Base-by-base conservation (phyloP, 805 yeast species). In the Kuraishia floccosa region DNA sequence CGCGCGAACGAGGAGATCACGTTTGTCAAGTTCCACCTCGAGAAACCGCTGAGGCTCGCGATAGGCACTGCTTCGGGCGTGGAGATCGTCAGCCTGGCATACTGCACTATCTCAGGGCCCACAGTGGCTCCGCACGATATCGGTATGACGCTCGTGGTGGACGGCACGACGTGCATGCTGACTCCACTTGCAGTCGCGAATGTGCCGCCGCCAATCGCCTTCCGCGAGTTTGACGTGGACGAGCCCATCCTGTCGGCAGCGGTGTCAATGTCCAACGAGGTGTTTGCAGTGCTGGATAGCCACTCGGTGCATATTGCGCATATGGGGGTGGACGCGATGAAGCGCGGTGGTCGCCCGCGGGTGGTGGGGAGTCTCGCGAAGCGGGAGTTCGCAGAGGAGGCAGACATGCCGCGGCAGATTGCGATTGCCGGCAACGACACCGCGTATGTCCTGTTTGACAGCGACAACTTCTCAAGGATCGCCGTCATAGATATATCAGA, bases 131-230 rank as follows among this genome's bases (percentile, higher is more conserved):
- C 93, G 1, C 46, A 63, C 34, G 96, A 85, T 49, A 47, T 68
- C 17, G 97, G 98, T 29, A 73, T 81, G 64, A 71, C 75, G 7
- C 56, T 81, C 14, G 96, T 89, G 0, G 62, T 79, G 22, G 97
- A 91, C 56, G 96, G 96, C 2, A 43, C 52, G 1, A 63, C 66
- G 9, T 69, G 78, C 10, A 71, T 74, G 40, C 56, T 86, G 15
- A 89, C 98, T 0, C 96, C 97, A 0, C 61, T 91, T 23, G 66
- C 80, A 1, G 49, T 76, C 19, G 94, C 95, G 2, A 85, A 77
- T 48, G 89, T 85, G 8, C 99, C 99, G 3, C 99, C 99, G 1
- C 99, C 99, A 26, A 73, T 84, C 48, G 68, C 83, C 16, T 78
- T 67, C 47, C 66, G 93, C 35, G 82, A 76, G 30, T 52, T 84